A percentile compares a stretch with the other conserved stretches of the same genome.
These are phyloP conservation scores for Guillardia theta DNA, from an alignment of 78 protist species.

Conservation along the genomic window DNA sequence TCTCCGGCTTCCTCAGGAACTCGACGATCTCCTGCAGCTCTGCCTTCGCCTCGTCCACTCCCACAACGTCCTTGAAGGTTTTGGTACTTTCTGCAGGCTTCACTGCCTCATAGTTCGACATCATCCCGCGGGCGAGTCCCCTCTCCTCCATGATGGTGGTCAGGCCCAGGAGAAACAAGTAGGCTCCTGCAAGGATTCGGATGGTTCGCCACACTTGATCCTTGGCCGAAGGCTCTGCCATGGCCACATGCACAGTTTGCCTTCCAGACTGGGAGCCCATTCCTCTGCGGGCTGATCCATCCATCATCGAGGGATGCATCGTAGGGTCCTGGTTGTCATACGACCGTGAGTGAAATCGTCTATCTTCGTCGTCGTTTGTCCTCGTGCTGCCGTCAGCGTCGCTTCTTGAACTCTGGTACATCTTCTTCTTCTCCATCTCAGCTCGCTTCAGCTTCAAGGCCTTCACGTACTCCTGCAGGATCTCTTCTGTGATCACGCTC, in stretches of 20 bases:
- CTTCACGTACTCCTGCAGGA: too few species aligned
- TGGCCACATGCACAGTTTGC: neutral
- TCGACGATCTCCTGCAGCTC: conserved; percentile 74
- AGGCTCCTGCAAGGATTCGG: neutral
- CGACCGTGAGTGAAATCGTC: too few species aligned
- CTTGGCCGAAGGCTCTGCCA: neutral
- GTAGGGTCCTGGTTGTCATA: too few species aligned
- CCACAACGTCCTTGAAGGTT: conserved; percentile 46
- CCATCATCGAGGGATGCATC: too few species aligned
- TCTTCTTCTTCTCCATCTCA: too few species aligned
- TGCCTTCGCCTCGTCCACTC: conserved; percentile 30
- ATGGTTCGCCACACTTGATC: neutral
- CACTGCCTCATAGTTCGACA: neutral
- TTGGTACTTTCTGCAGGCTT: neutral
- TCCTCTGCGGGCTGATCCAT: too few species aligned
- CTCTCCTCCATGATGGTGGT: conserved; percentile 38
- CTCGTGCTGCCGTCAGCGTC: too few species aligned
- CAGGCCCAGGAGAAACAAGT: neutral
- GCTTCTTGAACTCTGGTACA: too few species aligned
- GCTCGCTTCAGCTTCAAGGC: too few species aligned
- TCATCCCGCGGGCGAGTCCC: neutral
- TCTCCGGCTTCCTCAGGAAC: conserved; percentile 78
- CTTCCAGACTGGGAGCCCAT: too few species aligned
- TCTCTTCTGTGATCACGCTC: too few species aligned
- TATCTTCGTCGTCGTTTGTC: too few species aligned